These are phyloP conservation scores for Xylaria multiplex DNA, from an alignment of 2,329 filamentous ascomycete genomes.

Conservation along the genomic window DNA sequence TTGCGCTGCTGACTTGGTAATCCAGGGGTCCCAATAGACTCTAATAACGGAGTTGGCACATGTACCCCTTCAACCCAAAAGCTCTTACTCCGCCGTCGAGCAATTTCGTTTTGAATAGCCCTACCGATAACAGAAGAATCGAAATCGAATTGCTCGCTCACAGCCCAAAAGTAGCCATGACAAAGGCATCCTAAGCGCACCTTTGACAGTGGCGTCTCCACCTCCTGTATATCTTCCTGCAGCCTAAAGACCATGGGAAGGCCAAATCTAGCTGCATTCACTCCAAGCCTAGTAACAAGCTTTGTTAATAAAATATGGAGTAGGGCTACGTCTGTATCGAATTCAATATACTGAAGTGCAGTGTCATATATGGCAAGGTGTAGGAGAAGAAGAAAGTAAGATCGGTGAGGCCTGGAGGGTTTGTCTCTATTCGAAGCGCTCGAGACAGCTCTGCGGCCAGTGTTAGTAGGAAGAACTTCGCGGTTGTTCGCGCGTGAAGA, in stretches of 20 bases:
- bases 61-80: slow-evolving; percentile 83
- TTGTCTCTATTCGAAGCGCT: slow-evolving; percentile 72
- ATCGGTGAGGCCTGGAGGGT: slow-evolving; percentile 61
- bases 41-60: slow-evolving; percentile 73
- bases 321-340: slow-evolving; percentile 78
- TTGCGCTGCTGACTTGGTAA: slow-evolving; percentile 55
- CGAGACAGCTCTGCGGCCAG: slow-evolving; percentile 73
- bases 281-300: slow-evolving; percentile 79
- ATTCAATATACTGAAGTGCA: slow-evolving; percentile 76
- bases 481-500: slow-evolving; percentile 56
- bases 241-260: slow-evolving; percentile 89
- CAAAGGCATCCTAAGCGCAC: slow-evolving; percentile 84
- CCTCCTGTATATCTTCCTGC: slow-evolving; percentile 81
- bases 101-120: slow-evolving; percentile 79
- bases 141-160: slow-evolving; percentile 81
- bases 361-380: slow-evolving; percentile 93
- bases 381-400: slow-evolving; percentile 82
- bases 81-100: slow-evolving; percentile 74
- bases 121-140: slow-evolving; percentile 74
- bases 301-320: slow-evolving; percentile 80
- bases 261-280: slow-evolving; percentile 82
- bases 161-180: slow-evolving; percentile 86
- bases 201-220: slow-evolving; percentile 74
- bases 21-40: slow-evolving; percentile 68
- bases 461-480: slow-evolving; percentile 54